A percentile compares a stretch with the other conserved stretches of the same genome.
Conservation (phyloP, 2,329 filamentous ascomycete genomes). For the Fusarium subtropicale region DNA sequence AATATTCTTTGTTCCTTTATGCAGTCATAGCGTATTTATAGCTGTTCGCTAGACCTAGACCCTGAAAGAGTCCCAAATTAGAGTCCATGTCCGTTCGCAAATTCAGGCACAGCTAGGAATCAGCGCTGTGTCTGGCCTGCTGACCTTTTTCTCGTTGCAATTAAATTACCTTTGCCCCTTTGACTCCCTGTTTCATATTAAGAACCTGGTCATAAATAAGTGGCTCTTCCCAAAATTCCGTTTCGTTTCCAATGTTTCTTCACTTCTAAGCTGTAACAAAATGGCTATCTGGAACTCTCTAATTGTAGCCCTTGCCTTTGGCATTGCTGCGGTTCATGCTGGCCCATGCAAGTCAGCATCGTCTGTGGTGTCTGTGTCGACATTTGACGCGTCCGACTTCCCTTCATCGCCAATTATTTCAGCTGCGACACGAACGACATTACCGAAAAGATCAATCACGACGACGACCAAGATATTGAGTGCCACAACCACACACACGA, state of each 20-base stretch:
- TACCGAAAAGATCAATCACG: background rate
- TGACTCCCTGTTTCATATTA: background rate
- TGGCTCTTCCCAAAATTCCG: background rate
- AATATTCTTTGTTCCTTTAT: no score
- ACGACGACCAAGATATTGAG: background rate
- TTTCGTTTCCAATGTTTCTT: background rate
- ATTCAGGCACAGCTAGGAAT: background rate
- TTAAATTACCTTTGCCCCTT: background rate
- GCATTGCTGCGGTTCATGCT: background rate
- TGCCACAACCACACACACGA: background rate
- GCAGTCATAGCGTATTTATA: background rate
- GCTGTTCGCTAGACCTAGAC: background rate
- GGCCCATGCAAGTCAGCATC: background rate
- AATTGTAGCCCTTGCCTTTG: background rate
- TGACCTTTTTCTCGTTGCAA: background rate
- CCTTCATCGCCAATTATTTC: background rate
- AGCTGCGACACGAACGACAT: background rate
- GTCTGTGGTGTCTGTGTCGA: background rate
- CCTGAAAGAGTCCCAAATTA: background rate
- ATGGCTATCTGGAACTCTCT: background rate
- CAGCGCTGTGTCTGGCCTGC: background rate
- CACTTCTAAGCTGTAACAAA: background rate
- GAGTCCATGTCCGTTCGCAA: background rate
- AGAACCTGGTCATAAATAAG: background rate
- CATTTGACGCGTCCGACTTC: background rate